Base-by-base conservation (phyloP, 352 stramenopile species). In the Globisporangium paroecandrum region DNA sequence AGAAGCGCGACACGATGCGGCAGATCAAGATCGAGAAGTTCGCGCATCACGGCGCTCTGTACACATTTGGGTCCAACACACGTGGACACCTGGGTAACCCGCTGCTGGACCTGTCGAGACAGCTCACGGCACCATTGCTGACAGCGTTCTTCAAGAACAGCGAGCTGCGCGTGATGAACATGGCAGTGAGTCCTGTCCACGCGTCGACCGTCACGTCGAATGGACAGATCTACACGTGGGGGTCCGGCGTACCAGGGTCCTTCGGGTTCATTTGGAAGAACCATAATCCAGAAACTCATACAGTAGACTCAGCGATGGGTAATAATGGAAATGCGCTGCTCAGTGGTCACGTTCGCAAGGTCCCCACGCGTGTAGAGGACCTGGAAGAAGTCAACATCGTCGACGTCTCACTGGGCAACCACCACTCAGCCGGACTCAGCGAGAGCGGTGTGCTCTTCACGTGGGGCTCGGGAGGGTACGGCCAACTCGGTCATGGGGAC, bases 21-120 rank as follows among this genome's bases (percentile, higher is more conserved):
- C 78, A 87, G 58, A 79, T 83, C 36, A 91, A 91, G 63, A 83
- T 93, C 49, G 85, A 91, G 62, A 76, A 81, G 46, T 91, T 89
- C 36, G 79, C 85, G 13, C 81, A 86, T 29, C 82, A 89, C 54
- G 85, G 85, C 13, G 85, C 85, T 6, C 62, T 93, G 20, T 93
- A 93, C 65, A 85, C 81, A 10, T 93, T 90, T 65, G 85, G 85
- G 3, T 73, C 81, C 6, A 90, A 93, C 53, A 41, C 58, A 2
- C 72, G 83, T 62, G 85, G 81, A 0, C 80, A 90, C 22, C 66
- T 93, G 4, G 82, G 76, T 0, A 81, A 91, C 51, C 69, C 77
- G 34, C 62, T 70, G 38, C 63, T 89, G 13, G 82, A 90, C 9
- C 53, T 81, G 13, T 64, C 75, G 0, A 73, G 72, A 32, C 58